A percentile compares a stretch with the other conserved stretches of the same genome.
phyloP scores from a whole-genome alignment of 305 asterid species.

The Plantago coronopus region DNA sequence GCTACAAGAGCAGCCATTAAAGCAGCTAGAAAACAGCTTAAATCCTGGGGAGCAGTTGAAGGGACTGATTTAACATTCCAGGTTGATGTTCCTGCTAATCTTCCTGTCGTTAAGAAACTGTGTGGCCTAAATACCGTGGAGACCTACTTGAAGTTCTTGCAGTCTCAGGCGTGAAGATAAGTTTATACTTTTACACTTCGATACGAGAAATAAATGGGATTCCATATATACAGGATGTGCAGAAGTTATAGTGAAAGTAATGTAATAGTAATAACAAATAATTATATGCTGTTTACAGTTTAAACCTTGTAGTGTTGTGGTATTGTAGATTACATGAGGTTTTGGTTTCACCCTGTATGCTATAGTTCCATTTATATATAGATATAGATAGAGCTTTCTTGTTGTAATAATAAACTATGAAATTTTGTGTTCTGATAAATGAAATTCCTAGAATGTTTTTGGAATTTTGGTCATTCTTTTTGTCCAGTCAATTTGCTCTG shows the following conservation, averaged over 20 bases:
- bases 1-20: conserved; percentile 73
- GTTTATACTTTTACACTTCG: background rate
- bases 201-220: conserved; percentile 1
- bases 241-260: conserved; percentile 1
- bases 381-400: background rate
- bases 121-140: conserved; percentile 57
- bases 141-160: conserved; percentile 37
- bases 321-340: background rate
- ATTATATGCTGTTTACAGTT: background rate
- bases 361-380: background rate
- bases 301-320: background rate
- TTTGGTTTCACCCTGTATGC: background rate
- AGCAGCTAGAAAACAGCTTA: conserved; percentile 59
- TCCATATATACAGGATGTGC: background rate
- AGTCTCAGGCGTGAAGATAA: conserved; percentile 11
- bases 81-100: conserved; percentile 58
- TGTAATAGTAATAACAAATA: no score
- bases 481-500: background rate
- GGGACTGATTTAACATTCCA: conserved; percentile 41
- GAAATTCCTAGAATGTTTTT: no score
- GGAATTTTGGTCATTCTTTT: no score
- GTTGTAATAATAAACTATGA: background rate
- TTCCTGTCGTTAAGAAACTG: conserved; percentile 63
- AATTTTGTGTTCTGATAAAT: background rate
- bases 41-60: conserved; percentile 43